Evolutionary conservation across 148 eudicot species (phyloP).

Genomic region (Spergularia bocconei): DNA sequence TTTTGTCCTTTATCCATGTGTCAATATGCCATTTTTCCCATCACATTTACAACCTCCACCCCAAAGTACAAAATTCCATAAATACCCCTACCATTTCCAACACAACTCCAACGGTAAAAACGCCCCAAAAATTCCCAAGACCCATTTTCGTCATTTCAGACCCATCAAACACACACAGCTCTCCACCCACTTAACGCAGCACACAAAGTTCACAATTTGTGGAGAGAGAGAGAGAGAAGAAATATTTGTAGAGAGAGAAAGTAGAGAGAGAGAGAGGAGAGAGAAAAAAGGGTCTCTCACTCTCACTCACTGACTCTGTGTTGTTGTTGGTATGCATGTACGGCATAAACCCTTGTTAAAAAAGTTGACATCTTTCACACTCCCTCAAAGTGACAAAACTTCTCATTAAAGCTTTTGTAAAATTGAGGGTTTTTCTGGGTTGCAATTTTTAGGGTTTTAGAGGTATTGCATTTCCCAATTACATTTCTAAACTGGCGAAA

Average conservation of each 20-base stretch:
- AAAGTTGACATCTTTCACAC: background rate
- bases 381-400: too few species aligned
- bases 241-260: too few species aligned
- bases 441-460: constrained; percentile 7
- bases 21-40: too few species aligned
- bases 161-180: background rate
- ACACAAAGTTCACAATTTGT: background rate
- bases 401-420: too few species aligned
- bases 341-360: background rate
- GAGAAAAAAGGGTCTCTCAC: background rate
- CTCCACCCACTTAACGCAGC: background rate
- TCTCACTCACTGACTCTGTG: background rate
- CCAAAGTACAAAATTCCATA: background rate
- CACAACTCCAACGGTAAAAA: background rate
- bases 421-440: background rate
- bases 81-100: constrained; percentile 2
- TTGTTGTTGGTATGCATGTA: constrained; percentile 1
- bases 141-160: constrained; percentile 5
- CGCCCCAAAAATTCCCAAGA: background rate
- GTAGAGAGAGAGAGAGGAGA: too few species aligned
- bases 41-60: too few species aligned
- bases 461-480: background rate
- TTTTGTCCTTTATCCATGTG: too few species aligned
- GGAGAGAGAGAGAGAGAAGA: background rate
- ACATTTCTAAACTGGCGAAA: background rate